These are phyloP conservation scores for Amanita rimosa DNA, from an alignment of 768 basidiomycete genomes.

Conservation along the genomic window DNA sequence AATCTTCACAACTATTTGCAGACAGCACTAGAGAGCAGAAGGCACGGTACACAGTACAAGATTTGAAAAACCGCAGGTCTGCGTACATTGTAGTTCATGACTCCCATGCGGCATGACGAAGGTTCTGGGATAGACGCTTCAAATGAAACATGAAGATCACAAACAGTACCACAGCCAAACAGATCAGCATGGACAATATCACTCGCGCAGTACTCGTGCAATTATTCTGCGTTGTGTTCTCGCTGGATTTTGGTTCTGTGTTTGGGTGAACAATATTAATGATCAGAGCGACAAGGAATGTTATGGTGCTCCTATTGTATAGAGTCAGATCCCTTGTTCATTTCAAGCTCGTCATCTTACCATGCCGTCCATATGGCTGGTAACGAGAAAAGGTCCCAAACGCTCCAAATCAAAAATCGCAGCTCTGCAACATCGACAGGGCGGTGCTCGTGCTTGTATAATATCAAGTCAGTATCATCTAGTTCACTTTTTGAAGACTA, in stretches of 20 bases:
- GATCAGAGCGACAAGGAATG: background rate
- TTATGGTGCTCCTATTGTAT: background rate
- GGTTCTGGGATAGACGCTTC: background rate
- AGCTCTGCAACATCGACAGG: background rate
- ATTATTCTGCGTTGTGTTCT: too few relatives aligned
- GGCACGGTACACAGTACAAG: too few relatives aligned
- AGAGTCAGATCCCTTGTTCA: background rate
- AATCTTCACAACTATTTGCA: too few relatives aligned
- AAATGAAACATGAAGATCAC: background rate
- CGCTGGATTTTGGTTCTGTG: too few relatives aligned
- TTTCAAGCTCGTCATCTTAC: background rate
- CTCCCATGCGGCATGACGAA: background rate
- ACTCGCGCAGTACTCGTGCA: background rate
- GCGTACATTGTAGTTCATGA: too few relatives aligned
- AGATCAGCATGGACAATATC: background rate
- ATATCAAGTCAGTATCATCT: background rate
- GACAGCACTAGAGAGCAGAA: too few relatives aligned
- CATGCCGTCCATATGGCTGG: background rate
- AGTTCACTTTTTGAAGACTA: background rate
- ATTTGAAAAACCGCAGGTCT: too few relatives aligned
- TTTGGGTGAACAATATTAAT: background rate
- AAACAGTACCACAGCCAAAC: background rate
- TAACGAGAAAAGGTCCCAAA: background rate
- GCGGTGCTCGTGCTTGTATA: background rate
- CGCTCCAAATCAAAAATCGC: background rate